Percentiles rank a stretch among this genome's conserved stretches.
Conservation (phyloP, 2,329 filamentous ascomycete species). For the Blumeriella jaapii region DNA sequence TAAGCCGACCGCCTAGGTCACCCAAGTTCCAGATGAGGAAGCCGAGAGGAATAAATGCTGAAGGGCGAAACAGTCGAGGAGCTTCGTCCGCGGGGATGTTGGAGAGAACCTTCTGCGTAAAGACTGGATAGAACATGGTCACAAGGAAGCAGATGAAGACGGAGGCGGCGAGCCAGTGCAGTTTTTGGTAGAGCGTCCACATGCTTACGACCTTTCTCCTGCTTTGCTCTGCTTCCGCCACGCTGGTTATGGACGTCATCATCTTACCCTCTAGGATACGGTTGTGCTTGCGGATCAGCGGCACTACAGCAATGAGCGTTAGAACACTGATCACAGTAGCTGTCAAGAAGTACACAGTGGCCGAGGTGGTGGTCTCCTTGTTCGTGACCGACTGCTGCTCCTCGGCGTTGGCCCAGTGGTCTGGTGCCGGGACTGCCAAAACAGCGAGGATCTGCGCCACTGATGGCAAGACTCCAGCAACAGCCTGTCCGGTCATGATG, state of each 20-base stretch:
- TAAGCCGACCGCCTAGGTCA: conserved; percentile 66
- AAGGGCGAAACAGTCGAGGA: conserved; percentile 52
- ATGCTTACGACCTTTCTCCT: conserved; percentile 44
- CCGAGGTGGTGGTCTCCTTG: conserved; percentile 50
- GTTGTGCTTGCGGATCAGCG: conserved; percentile 53
- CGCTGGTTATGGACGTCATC: conserved; percentile 37
- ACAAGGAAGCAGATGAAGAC: conserved; percentile 72
- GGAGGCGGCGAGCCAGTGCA: conserved; percentile 65
- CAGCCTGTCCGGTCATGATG: conserved; percentile 88
- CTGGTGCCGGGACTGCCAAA: conserved; percentile 46
- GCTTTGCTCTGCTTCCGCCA: conserved; percentile 42
- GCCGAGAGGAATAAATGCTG: conserved; percentile 76
- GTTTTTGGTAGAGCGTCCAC: conserved; percentile 57
- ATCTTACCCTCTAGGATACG: conserved; percentile 40
- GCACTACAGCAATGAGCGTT: conserved; percentile 62
- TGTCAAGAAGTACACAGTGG: conserved; percentile 84
- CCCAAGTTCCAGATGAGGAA: conserved; percentile 93
- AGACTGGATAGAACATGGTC: conserved; percentile 93
- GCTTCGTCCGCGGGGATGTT: conserved; percentile 32
- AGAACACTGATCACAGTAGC: conserved; percentile 64
- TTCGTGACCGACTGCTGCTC: conserved; percentile 23
- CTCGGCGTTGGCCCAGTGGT: conserved; percentile 22
- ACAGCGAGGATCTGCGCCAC: conserved; percentile 80
- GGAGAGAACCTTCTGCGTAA: conserved; percentile 58
- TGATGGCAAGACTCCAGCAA: conserved; percentile 83